phyloP scores from a whole-genome alignment of 148 eudicot species.

The Persicaria tinctoria region DNA sequence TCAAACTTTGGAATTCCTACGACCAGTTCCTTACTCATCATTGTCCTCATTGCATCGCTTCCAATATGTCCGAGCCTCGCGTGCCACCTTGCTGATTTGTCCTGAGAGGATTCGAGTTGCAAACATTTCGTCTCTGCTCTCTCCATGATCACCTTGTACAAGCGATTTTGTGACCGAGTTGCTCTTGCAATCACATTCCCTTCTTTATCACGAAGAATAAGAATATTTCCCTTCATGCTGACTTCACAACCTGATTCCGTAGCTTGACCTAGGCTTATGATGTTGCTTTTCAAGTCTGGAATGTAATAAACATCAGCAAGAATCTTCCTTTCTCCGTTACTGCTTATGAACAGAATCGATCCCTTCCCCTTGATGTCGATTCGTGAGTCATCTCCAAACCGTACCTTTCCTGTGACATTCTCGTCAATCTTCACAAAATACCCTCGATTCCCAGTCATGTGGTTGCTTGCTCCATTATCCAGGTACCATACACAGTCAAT shows the following conservation, averaged over 20 bases:
- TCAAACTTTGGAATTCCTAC: not conserved
- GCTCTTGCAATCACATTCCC: not conserved
- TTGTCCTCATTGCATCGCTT: not conserved
- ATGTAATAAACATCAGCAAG: slow-evolving; percentile 7
- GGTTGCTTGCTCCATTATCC: slow-evolving; percentile 18
- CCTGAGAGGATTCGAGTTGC: not conserved
- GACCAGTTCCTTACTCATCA: not conserved
- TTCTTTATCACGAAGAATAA: not conserved
- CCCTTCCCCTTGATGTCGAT: slow-evolving; percentile 13
- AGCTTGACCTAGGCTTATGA: slow-evolving; percentile 4
- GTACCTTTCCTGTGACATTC: slow-evolving; percentile 1
- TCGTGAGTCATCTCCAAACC: slow-evolving; percentile 17
- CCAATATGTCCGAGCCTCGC: not conserved
- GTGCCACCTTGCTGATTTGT: not conserved
- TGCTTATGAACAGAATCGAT: not conserved
- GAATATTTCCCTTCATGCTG: not conserved
- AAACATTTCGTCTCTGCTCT: not conserved
- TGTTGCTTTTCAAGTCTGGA: slow-evolving; percentile 5
- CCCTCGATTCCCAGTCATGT: slow-evolving; percentile 9
- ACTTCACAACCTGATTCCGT: not conserved
- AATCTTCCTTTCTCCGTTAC: not conserved
- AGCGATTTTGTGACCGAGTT: not conserved
- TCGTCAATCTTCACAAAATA: slow-evolving; percentile 11
- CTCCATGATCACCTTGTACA: not conserved
- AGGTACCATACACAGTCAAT: slow-evolving; percentile 13